Evolutionary conservation across 305 asterid genomes (phyloP).

Genomic region (Fraxinus ornus): DNA sequence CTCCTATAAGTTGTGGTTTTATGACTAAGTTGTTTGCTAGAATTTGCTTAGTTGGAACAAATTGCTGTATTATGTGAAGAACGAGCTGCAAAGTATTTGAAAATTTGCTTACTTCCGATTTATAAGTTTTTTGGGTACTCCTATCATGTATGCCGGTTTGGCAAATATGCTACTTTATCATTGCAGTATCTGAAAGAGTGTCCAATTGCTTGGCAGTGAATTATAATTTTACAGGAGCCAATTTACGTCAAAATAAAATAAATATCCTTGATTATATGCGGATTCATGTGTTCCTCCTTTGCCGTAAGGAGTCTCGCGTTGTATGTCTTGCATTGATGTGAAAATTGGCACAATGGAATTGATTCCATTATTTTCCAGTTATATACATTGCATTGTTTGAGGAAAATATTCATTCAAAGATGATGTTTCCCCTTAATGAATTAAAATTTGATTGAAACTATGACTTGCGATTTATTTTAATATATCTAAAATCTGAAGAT

Average conservation of each 20-base stretch:
- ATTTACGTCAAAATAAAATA: background rate
- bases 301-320: background rate
- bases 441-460: background rate
- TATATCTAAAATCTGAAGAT: background rate
- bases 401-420: background rate
- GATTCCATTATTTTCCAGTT: background rate
- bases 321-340: background rate
- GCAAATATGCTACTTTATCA: conserved; percentile 13
- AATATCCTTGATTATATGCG: background rate
- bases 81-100: conserved; percentile 38
- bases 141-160: conserved; percentile 1
- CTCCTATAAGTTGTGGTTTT: conserved; percentile 53
- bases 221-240: background rate
- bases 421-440: background rate
- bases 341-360: background rate
- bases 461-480: background rate
- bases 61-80: conserved; percentile 56
- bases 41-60: conserved; percentile 42
- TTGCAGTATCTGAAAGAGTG: conserved; percentile 5
- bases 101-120: conserved; percentile 25
- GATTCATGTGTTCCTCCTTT: background rate
- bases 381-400: background rate
- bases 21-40: conserved; percentile 43
- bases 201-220: background rate
- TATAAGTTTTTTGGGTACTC: conserved; percentile 21